Evolutionary conservation across 2,329 filamentous ascomycete genomes (phyloP).

Genomic region (Colletotrichum limetticola): DNA sequence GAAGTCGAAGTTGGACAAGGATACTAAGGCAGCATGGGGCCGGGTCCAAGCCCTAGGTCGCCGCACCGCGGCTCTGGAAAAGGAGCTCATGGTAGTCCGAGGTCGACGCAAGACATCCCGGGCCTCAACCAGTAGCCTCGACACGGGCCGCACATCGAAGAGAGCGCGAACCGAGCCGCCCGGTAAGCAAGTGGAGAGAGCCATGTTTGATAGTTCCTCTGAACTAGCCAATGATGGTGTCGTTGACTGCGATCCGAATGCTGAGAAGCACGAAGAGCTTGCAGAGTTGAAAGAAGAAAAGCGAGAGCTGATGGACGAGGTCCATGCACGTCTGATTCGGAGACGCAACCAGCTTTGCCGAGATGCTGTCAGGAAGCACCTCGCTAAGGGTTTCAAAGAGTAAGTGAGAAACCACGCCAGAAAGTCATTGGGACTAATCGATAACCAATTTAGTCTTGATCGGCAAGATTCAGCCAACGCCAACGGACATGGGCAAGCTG

Average conservation of each 20-base stretch:
- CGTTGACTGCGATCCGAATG: not conserved
- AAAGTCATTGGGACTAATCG: constrained; percentile 55
- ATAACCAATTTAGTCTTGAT: not conserved
- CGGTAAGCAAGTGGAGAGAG: not conserved
- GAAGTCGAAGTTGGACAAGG: not conserved
- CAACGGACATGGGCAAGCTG: no score
- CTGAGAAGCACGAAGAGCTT: not conserved
- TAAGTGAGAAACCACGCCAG: constrained; percentile 50
- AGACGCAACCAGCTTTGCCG: constrained; percentile 66
- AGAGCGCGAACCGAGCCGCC: not conserved
- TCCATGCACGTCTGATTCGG: constrained; percentile 54
- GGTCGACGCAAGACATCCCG: not conserved
- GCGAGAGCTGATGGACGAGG: not conserved
- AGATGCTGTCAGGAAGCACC: constrained; percentile 34
- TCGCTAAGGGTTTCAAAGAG: constrained; percentile 52
- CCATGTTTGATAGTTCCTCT: accelerated
- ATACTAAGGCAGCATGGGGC: not conserved
- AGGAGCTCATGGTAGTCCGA: not conserved
- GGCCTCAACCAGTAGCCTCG: not conserved
- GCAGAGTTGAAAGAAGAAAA: not conserved
- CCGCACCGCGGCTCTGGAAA: not conserved
- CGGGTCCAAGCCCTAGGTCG: not conserved
- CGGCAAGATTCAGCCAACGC: not conserved
- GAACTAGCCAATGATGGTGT: no score
- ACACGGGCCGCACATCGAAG: not conserved